Evolutionary conservation across 2,329 filamentous ascomycete species (phyloP).

Genomic region (Diaporthe capsici): DNA sequence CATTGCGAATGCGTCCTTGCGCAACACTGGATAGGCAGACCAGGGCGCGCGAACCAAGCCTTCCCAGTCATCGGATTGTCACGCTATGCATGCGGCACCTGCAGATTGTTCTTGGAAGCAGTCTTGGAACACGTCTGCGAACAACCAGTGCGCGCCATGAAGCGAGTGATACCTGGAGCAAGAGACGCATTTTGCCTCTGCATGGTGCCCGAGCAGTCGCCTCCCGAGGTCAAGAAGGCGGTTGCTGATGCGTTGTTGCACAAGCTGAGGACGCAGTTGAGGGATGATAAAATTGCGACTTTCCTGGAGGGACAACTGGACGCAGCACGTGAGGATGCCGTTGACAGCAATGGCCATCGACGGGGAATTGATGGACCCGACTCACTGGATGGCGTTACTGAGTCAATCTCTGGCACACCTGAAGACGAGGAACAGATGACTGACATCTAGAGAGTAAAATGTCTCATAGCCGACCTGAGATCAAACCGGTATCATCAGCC

Average conservation of each 20-base stretch:
- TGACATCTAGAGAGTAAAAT: neutral
- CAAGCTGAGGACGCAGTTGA: neutral
- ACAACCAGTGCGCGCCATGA: neutral
- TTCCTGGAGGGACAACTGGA: neutral
- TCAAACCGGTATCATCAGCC: neutral
- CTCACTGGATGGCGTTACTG: neutral
- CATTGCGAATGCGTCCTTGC: slow-evolving; percentile 3
- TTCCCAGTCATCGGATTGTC: neutral
- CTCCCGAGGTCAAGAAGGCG: neutral
- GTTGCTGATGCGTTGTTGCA: neutral
- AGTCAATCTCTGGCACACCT: neutral
- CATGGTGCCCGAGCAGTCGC: slow-evolving; percentile 13
- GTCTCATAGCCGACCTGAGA: too few species aligned
- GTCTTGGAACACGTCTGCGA: neutral
- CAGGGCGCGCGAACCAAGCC: neutral
- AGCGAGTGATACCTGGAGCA: neutral
- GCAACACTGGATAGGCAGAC: neutral
- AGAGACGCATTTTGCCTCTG: neutral
- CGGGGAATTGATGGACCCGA: neutral
- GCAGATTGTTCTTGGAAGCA: neutral
- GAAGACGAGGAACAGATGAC: neutral
- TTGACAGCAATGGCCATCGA: neutral
- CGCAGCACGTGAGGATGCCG: neutral
- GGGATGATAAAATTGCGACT: too few species aligned
- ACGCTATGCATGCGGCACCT: neutral